Base-by-base conservation (phyloP, 2,329 filamentous ascomycete genomes). In the Thelonectria olida region DNA sequence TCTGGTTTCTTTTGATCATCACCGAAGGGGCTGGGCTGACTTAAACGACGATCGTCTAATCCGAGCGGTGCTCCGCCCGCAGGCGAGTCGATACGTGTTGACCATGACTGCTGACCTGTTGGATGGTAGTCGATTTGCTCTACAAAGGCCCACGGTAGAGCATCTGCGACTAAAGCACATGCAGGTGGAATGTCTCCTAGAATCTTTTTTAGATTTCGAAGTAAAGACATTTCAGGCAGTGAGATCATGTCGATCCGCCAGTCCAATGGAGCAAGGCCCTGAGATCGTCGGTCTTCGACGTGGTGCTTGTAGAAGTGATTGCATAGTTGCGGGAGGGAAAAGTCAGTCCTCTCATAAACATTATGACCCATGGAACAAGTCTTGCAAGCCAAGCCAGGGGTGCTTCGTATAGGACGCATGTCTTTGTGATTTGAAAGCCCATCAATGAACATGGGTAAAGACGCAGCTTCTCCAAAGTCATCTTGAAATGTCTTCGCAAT, bases 241-340 rank as follows among this genome's bases (percentile, higher is more conserved):
- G 76, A 66, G 7, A 85, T 72, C 82, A 85, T 85, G 38, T 83
- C 77, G 6, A 73, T 68, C 19, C 76, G 73, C 82, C 83, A 85
- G 63, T 84, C 77, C 34, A 78, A 59, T 13, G 69, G 61, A 7
- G 67, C 61, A 5, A 56, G n/a, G 10, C 58, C 44, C 58, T 66
- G 47, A 55, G 69, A 42, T 64, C 63, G 44, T 41, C 45, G 58
- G 63, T 71, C 71, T 49, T 77, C 71, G 19, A 78, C 54, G 63
- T 84, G 83, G 19, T 72, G 73, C 48, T 70, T 69, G 38, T 87
- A 84, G 58, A 88, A 87, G 65, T 89, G 84, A 57, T 83, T 85
- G 62, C 85, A 84, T 57, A 92, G 82, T 53, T 85, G 82, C 25
- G 87, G 82, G 15, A 91, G 77, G n/a, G 84, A 85, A 61, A 84